Conservation (phyloP, 192 early-diverging fungal genomes). For the Cladochytrium replicatum region DNA sequence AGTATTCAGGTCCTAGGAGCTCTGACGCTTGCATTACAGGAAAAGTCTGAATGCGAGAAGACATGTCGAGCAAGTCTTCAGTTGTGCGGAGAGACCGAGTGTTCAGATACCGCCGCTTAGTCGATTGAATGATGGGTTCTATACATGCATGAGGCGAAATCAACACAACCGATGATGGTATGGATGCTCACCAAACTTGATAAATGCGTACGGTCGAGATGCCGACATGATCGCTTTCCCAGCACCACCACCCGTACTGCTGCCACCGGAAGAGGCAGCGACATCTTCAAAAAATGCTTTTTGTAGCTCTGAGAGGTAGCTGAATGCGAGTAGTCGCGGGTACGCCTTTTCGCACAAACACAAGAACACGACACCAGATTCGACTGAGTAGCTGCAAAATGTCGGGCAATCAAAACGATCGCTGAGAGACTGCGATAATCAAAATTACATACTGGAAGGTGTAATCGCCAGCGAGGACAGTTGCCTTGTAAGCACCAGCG, state of each 20-base stretch:
- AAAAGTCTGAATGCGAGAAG: conserved; percentile 7
- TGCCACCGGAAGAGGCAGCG: background rate
- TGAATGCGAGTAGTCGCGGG: conserved; percentile 29
- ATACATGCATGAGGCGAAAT: background rate
- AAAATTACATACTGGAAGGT: conserved; percentile 19
- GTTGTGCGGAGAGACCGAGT: conserved; percentile 19
- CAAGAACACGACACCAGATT: conserved; percentile 18
- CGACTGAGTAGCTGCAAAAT: conserved; percentile 12
- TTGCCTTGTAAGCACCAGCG: conserved; percentile 1
- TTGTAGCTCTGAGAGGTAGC: conserved; percentile 21
- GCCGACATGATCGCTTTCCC: conserved; percentile 1
- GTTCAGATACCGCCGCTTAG: conserved; percentile 29
- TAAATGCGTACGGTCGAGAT: conserved; percentile 29
- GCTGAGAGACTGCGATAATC: conserved; percentile 3
- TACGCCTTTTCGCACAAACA: conserved; percentile 18
- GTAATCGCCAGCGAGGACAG: conserved; percentile 24
- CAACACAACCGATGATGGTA: background rate
- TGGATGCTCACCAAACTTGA: conserved; percentile 27
- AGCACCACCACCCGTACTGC: conserved; percentile 6
- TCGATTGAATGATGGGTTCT: conserved; percentile 25
- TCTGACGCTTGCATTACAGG: conserved; percentile 15
- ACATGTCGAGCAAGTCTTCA: conserved; percentile 26
- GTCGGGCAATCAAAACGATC: conserved; percentile 2
- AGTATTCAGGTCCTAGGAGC: conserved; percentile 21
- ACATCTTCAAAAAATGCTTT: conserved; percentile 20